Evolutionary conservation across 306 rosid genomes (phyloP).

Genomic region (Rosa rugosa): DNA sequence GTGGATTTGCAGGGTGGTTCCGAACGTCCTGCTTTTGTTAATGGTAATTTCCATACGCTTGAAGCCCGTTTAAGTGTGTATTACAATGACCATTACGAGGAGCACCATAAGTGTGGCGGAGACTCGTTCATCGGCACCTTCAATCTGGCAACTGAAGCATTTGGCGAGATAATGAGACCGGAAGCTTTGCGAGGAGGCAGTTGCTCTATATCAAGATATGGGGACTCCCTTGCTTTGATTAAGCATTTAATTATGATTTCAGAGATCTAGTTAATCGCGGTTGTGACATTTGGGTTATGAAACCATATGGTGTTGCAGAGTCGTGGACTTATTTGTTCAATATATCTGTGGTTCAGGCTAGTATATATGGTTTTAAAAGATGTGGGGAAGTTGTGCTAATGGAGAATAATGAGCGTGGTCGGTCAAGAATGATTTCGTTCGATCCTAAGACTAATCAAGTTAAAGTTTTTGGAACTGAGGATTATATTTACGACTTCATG

Average conservation of each 20-base stretch:
- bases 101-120: neutral
- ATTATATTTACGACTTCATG: neutral
- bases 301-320: neutral
- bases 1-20: neutral
- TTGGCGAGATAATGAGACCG: neutral
- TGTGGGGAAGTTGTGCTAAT: neutral
- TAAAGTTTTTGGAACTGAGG: neutral
- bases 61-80: neutral
- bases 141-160: neutral
- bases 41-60: neutral
- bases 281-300: slow-evolving; percentile 2
- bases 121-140: neutral
- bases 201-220: neutral
- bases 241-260: neutral
- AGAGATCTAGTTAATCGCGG: neutral
- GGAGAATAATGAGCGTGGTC: neutral
- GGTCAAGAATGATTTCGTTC: neutral
- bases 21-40: neutral
- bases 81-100: too few relatives aligned
- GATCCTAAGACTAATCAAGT: neutral
- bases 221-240: neutral
- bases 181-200: neutral
- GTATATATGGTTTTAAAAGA: neutral
- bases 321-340: neutral
- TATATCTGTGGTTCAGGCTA: neutral